phyloP scores from a whole-genome alignment of 805 yeast genomes.

The Nakazawaea molendinolei region DNA sequence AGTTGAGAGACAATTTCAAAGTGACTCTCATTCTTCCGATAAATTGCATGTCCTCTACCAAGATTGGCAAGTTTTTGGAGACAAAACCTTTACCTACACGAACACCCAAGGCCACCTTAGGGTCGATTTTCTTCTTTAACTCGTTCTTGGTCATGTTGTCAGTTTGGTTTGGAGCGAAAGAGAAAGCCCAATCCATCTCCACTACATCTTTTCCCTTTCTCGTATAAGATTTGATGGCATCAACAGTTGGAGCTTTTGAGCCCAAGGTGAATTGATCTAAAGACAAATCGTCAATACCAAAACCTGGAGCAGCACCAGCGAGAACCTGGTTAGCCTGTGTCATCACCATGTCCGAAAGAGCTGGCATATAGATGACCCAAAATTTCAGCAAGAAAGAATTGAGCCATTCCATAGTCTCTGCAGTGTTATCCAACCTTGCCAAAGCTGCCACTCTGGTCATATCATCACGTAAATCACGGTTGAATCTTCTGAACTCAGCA shows the following conservation, averaged over 20 bases:
- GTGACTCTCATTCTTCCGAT: slow-evolving; percentile 65
- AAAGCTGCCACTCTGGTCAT: slow-evolving; percentile 58
- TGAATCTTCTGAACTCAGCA: slow-evolving; percentile 69
- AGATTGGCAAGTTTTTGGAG: slow-evolving; percentile 67
- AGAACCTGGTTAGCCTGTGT: slow-evolving; percentile 61
- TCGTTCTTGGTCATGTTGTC: slow-evolving; percentile 79
- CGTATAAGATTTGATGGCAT: slow-evolving; percentile 66
- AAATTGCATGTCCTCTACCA: slow-evolving; percentile 76
- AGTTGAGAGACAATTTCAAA: slow-evolving; percentile 51
- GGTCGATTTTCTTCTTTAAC: slow-evolving; percentile 62
- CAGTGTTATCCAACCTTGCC: slow-evolving; percentile 53
- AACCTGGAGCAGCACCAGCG: slow-evolving; percentile 73
- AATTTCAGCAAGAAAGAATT: slow-evolving; percentile 72
- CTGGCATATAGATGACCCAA: slow-evolving; percentile 89
- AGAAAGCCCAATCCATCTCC: slow-evolving; percentile 82
- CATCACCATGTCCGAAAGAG: slow-evolving; percentile 67
- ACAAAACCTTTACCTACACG: slow-evolving; percentile 77
- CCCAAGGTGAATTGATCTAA: slow-evolving; percentile 78
- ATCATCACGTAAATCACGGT: slow-evolving; percentile 70
- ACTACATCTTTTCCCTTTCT: slow-evolving; percentile 58
- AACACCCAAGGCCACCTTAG: slow-evolving; percentile 76
- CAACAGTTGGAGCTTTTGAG: slow-evolving; percentile 70
- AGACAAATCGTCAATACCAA: slow-evolving; percentile 68
- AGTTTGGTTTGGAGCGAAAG: slow-evolving; percentile 75
- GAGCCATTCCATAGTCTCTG: slow-evolving; percentile 78